Percentiles rank a stretch among this genome's conserved stretches.
These are phyloP conservation scores for Boletus barrowsii DNA, from an alignment of 768 basidiomycete species.

Conservation along the genomic window DNA sequence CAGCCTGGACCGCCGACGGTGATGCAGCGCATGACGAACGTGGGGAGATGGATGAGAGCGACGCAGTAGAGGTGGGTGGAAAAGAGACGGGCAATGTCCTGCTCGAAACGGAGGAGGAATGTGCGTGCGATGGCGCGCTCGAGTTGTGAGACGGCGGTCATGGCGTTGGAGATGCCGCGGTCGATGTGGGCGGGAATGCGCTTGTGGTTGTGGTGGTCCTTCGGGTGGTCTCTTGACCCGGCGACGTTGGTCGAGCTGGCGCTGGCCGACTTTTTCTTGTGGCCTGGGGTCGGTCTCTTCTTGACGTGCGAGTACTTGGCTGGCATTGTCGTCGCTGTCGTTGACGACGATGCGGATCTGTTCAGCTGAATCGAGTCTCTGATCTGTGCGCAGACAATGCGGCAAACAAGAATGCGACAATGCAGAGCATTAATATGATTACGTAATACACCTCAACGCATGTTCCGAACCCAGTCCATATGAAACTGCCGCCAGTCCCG, in stretches of 20 bases:
- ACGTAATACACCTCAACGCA: constrained; percentile 16
- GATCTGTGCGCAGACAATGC: constrained; percentile 19
- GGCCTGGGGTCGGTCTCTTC: constrained; percentile 51
- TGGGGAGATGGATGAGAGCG: constrained; percentile 63
- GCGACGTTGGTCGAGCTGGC: constrained; percentile 29
- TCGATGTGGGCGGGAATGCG: constrained; percentile 49
- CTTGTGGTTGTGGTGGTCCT: constrained; percentile 33
- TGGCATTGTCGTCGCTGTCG: constrained; percentile 44
- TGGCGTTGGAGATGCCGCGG: constrained; percentile 51
- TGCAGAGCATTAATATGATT: constrained; percentile 1
- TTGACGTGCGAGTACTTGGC: constrained; percentile 76
- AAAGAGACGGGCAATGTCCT: constrained; percentile 72
- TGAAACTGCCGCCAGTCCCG: constrained; percentile 57
- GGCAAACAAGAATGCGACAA: background rate
- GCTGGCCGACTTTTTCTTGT: constrained; percentile 42
- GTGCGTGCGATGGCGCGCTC: constrained; percentile 68
- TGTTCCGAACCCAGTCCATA: constrained; percentile 35
- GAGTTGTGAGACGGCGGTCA: constrained; percentile 61
- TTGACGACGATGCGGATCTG: constrained; percentile 19
- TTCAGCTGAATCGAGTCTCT: background rate
- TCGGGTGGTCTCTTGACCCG: constrained; percentile 13
- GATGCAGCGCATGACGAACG: constrained; percentile 62
- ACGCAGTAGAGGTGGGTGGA: constrained; percentile 66
- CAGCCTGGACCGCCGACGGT: constrained; percentile 63
- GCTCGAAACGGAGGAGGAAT: constrained; percentile 66